These are phyloP conservation scores for Phylloporus arenicola DNA, from an alignment of 768 basidiomycete species.

Conservation along the genomic window DNA sequence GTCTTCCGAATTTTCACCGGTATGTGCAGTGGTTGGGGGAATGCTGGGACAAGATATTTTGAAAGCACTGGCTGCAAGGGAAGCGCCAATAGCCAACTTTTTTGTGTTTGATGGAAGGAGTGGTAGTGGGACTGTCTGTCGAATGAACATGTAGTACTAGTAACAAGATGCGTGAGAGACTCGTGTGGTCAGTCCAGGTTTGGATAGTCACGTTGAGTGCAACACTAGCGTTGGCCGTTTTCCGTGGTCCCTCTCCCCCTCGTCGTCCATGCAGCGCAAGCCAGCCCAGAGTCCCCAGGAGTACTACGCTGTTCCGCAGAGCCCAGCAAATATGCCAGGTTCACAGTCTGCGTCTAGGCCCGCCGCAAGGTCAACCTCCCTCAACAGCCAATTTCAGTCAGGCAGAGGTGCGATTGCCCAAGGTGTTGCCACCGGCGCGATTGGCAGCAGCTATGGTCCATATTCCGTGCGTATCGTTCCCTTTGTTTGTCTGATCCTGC, in stretches of 20 bases:
- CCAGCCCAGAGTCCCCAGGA: constrained; percentile 44
- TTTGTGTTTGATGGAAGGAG: constrained; percentile 82
- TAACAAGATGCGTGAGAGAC: too few species aligned
- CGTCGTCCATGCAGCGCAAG: constrained; percentile 36
- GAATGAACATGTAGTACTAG: constrained; percentile 46
- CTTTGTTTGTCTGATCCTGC: neutral
- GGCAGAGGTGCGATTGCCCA: constrained; percentile 59
- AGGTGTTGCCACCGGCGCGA: constrained; percentile 74
- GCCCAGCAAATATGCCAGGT: constrained; percentile 34
- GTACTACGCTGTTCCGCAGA: constrained; percentile 66
- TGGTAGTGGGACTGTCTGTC: constrained; percentile 66
- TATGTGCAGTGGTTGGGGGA: constrained; percentile 92
- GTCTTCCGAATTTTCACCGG: constrained; percentile 81
- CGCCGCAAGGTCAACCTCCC: constrained; percentile 25
- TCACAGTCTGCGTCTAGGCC: constrained; percentile 22
- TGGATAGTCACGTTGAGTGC: constrained; percentile 22
- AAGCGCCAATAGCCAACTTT: constrained; percentile 90
- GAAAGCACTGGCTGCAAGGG: constrained; percentile 83
- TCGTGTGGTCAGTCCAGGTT: constrained; percentile 13
- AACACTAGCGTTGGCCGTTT: constrained; percentile 5
- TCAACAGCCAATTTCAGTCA: constrained; percentile 26
- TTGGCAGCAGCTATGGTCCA: constrained; percentile 80
- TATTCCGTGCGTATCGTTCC: constrained; percentile 59
- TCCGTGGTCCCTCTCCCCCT: constrained; percentile 6
- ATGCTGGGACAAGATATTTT: constrained; percentile 93